Base-by-base conservation (phyloP, 2,329 filamentous ascomycete genomes). In the Metarhizium anisopliae region DNA sequence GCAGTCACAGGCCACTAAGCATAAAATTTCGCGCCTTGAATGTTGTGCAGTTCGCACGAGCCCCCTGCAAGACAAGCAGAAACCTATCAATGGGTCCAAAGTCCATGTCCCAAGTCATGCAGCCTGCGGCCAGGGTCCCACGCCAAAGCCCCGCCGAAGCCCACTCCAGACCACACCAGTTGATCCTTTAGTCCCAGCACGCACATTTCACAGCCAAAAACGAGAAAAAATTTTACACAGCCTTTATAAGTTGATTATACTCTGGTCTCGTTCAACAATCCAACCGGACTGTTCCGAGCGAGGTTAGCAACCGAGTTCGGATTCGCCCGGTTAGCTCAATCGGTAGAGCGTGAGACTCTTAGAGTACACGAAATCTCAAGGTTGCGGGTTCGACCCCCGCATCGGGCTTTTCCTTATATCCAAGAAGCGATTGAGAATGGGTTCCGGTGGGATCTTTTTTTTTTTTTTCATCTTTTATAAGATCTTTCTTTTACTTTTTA, bases 261-360 rank as follows among this genome's bases (percentile, higher is more conserved):
- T 49, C 42, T 29, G 10, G 0, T 25, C 6, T 16, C 18, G 3
- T n/a, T 35, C 11, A 47, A 47, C 40, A 35, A 52, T 25, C 43
- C 43, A 47, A 18, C 43, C 43, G 43, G 43, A 47, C 43, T 25
- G 25, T 18, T 25, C 43, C 43, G 43, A 47, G 43, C 43, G 13
- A 13, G 43, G 43, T 8, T 13, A 16, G 6, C 20, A 10, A 25
- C 43, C 43, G 10, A 25, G 43, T 25, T 47, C 43, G 43, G 25
- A 47, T 20, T 25, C 18, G 68, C 68, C 68, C 66, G 67, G 68
- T 68, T 70, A 70, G 68, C 68, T 70, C 68, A 70, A 70, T 70
- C 68, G 68, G 68, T 85, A 86, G 83, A 86, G 82, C 82, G 82
- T 85, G 78, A 84, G 82, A 85, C 83, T 85, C 83, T 81, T 80